A percentile compares a stretch with the other conserved stretches of the same genome.
phyloP scores from a whole-genome alignment of 805 yeast genomes.

The Hyphopichia homilentoma region DNA sequence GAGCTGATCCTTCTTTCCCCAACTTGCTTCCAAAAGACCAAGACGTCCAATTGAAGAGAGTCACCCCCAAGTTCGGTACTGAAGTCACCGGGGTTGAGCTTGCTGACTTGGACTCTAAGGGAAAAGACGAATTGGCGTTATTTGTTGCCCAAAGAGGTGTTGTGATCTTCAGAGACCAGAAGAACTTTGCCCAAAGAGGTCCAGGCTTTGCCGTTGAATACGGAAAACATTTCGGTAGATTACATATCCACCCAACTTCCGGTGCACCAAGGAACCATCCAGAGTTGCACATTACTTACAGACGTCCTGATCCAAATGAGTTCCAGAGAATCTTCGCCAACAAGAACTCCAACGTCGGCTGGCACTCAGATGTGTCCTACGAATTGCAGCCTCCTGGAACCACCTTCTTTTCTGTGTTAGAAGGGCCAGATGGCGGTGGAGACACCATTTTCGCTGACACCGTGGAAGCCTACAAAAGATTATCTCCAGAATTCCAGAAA shows the following conservation, averaged over 20 bases:
- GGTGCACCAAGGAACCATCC: slow-evolving; percentile 13
- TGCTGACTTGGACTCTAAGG: slow-evolving; percentile 47
- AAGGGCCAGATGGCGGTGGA: slow-evolving; percentile 27
- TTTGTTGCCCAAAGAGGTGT: slow-evolving; percentile 72
- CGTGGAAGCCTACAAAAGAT: slow-evolving; percentile 23
- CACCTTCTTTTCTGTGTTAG: slow-evolving; percentile 25
- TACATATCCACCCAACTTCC: slow-evolving; percentile 6
- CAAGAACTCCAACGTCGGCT: slow-evolving; percentile 19
- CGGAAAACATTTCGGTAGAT: slow-evolving; percentile 4
- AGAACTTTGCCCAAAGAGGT: slow-evolving; percentile 26
- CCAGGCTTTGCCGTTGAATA: slow-evolving; percentile 31
- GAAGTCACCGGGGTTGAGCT: slow-evolving; percentile 61
- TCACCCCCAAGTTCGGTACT: slow-evolving; percentile 71
- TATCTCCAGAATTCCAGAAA: slow-evolving; percentile 24
- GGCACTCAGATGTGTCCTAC: slow-evolving; percentile 28
- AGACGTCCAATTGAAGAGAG: slow-evolving; percentile 26
- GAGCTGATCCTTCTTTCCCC: slow-evolving; percentile 55
- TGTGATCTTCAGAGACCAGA: slow-evolving; percentile 63
- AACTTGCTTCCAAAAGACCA: slow-evolving; percentile 43
- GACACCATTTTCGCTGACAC: slow-evolving; percentile 29
- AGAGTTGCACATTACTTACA: slow-evolving; percentile 26
- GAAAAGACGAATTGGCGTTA: slow-evolving; percentile 66
- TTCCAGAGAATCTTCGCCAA: slow-evolving; percentile 17
- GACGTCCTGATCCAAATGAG: slow-evolving; percentile 21
- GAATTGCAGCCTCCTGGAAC: slow-evolving; percentile 27